Percentiles rank a stretch among this genome's conserved stretches.
phyloP scores from a whole-genome alignment of 2,329 filamentous ascomycete species.

The Aspergillus novoparasiticus region DNA sequence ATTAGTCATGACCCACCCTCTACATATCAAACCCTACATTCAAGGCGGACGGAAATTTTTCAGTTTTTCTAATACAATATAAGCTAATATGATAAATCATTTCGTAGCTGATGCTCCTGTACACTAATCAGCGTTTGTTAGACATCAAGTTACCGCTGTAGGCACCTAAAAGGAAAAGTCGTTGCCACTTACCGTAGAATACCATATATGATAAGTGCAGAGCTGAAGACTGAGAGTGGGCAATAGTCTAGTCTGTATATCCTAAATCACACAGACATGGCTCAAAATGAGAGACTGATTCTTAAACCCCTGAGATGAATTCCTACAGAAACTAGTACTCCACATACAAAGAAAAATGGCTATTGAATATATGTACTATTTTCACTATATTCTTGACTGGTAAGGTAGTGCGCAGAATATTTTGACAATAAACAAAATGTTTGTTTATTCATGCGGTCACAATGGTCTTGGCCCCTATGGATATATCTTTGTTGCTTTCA shows the following conservation, averaged over 20 bases:
- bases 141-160: neutral
- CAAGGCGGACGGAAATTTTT: neutral
- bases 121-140: neutral
- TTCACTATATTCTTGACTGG: neutral
- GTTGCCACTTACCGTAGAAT: neutral
- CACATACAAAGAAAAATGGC: too few species aligned
- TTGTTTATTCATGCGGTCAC: neutral
- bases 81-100: neutral
- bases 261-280: neutral
- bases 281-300: neutral
- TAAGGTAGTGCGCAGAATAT: neutral
- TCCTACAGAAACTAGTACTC: too few species aligned
- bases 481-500: neutral
- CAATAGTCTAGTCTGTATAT: too few species aligned
- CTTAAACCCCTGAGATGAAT: too few species aligned
- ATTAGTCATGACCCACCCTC: constrained; percentile 26
- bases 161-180: neutral
- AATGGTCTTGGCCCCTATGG: neutral
- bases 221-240: too few species aligned
- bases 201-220: too few species aligned
- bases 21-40: neutral
- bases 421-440: neutral
- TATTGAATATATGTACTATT: neutral
- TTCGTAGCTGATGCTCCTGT: neutral
- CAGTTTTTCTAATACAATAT: neutral